phyloP scores from a whole-genome alignment of 768 basidiomycete species.

The Termitomyces sp. region DNA sequence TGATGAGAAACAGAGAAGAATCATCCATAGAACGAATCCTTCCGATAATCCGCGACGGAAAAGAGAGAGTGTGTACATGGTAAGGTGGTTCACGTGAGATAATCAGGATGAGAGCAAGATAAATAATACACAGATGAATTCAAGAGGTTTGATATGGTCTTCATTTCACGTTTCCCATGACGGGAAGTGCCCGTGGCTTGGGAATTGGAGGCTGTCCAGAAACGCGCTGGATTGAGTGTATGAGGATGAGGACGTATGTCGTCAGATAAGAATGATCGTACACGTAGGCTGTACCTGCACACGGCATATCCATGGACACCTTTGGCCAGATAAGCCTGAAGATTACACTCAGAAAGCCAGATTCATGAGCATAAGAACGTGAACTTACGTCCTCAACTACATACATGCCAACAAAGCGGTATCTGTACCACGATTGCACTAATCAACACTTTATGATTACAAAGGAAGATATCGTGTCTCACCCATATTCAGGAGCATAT shows the following conservation, averaged over 20 bases:
- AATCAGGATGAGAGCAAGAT: neutral
- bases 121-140: neutral
- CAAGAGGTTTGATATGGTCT: neutral
- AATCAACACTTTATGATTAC: neutral
- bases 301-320: slow-evolving; percentile 24
- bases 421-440: slow-evolving; percentile 17
- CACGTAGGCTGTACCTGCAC: slow-evolving; percentile 27
- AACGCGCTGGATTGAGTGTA: slow-evolving; percentile 3
- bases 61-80: neutral
- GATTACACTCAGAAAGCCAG: neutral
- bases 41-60: neutral
- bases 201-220: slow-evolving; percentile 7
- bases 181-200: neutral
- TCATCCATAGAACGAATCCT: neutral
- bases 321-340: slow-evolving; percentile 25
- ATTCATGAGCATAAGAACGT: neutral
- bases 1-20: neutral
- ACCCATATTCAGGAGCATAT: slow-evolving; percentile 34
- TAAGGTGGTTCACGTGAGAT: neutral
- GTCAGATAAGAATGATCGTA: slow-evolving; percentile 9
- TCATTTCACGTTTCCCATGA: neutral
- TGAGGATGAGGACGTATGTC: neutral
- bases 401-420: slow-evolving; percentile 43
- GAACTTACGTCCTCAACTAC: slow-evolving; percentile 27
- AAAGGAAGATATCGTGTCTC: neutral